These are phyloP conservation scores for Heterobasidion irregulare DNA, from an alignment of 1,284 basidiomycete genomes.

Conservation along the genomic window DNA sequence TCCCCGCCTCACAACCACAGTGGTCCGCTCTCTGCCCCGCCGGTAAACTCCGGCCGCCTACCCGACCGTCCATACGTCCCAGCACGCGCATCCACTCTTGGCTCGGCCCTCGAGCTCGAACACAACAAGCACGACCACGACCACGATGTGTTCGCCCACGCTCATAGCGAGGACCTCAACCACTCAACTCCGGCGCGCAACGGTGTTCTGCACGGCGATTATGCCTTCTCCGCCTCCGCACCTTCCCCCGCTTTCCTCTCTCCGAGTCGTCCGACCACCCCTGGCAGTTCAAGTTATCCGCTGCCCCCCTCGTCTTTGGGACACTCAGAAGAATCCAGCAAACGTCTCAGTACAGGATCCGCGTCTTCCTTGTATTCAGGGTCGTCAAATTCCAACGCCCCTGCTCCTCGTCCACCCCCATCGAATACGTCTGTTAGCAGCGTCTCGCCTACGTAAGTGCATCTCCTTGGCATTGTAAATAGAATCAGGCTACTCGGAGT, in stretches of 20 bases:
- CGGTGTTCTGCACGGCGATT: conserved; percentile 6
- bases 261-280: conserved; percentile 45
- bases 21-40: neutral
- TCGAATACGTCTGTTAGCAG: conserved; percentile 33
- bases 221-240: conserved; percentile 14
- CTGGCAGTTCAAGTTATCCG: conserved; percentile 35
- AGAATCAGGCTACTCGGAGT: conserved; percentile 15
- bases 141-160: conserved; percentile 28
- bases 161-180: conserved; percentile 66
- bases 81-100: conserved; percentile 52
- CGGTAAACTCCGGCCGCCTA: conserved; percentile 19
- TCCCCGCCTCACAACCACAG: neutral
- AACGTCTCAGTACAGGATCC: conserved; percentile 32
- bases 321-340: conserved; percentile 33
- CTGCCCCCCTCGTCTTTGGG: conserved; percentile 42
- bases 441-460: conserved; percentile 30
- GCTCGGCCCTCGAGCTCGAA: conserved; percentile 42
- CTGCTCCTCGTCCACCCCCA: conserved; percentile 12
- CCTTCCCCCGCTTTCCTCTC: conserved; percentile 39
- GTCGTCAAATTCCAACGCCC: conserved; percentile 25
- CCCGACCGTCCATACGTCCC: conserved; percentile 46
- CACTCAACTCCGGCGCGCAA: conserved; percentile 27
- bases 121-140: conserved; percentile 33
- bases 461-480: conserved; percentile 9
- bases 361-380: conserved; percentile 27